Evolutionary conservation across 2,329 filamentous ascomycete genomes (phyloP), one percentile per base, ranked within the genome.

Genomic region (Aspergillus sp.): DNA sequence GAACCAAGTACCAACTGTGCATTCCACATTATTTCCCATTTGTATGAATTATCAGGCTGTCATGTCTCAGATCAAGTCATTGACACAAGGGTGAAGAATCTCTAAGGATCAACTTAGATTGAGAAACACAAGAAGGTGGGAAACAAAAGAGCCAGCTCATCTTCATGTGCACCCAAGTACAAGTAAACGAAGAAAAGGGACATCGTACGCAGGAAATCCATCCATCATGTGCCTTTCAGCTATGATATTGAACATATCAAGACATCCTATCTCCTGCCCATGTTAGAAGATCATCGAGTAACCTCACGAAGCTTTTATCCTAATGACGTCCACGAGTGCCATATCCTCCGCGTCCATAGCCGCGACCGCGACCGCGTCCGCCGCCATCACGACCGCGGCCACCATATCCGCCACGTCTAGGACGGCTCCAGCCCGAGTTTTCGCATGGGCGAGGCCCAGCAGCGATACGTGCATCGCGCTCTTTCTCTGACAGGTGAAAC

Each of bases 401-500:
- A 48, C 63, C 59, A 52, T 62, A 65, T 3, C 64, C 64, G 15
- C 66, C 64, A 48, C 68, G 63, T 60, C 74, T 60, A 58, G 65
- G 57, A 51, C 34, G 67, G 62, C 34, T 41, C 17, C 68, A 51
- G 22, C 63, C 57, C 2, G 15, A 11, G 7, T 34, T 43, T 41
- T 13, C 41, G 23, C 31, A 54, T 9, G 80, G 79, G 22, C 83
- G 78, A 13, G 89, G 89, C 0, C 88, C 89, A 23, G 75, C 79
- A n/a, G 73, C 78, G 74, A 83, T 85, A 61, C 89, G 83, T 62
- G 82, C 81, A 15, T 80, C 78, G 54, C 88, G 84, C 74, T 96
- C 91, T 69, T 92, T 88, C 2, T 89, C 85, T n/a, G 80, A 87
- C 2, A 90, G 85, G 68, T 90, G 83, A 81, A 89, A 96, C 9